phyloP scores from a whole-genome alignment of 1,139 yeast genomes.

The Geotrichum reessii region DNA sequence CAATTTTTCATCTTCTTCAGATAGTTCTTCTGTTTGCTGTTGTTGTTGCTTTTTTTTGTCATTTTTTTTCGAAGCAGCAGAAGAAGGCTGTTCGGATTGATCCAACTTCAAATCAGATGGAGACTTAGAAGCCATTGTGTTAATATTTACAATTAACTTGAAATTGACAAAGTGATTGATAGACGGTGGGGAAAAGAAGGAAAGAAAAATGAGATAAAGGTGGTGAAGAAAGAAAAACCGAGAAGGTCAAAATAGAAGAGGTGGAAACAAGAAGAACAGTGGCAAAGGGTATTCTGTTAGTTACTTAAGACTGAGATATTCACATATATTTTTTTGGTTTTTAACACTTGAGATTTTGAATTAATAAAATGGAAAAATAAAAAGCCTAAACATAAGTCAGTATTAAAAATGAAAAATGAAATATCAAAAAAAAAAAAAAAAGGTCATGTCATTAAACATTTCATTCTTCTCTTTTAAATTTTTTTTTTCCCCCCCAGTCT shows the following conservation, averaged over 20 bases:
- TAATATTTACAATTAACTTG: neutral
- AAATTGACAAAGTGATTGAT: neutral
- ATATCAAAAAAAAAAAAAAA: neutral
- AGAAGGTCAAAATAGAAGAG: neutral
- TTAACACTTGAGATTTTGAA: neutral
- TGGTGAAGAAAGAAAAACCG: neutral
- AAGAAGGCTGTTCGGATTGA: slow-evolving; percentile 8
- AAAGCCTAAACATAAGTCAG: neutral
- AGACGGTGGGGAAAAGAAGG: neutral
- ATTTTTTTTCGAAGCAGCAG: slow-evolving; percentile 21
- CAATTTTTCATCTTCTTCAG: slow-evolving; percentile 88
- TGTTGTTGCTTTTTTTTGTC: slow-evolving; percentile 43
- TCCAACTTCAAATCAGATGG: slow-evolving; percentile 13
- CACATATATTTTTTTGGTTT: neutral
- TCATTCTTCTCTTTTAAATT: neutral
- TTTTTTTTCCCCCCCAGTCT: neutral
- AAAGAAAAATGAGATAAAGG: neutral
- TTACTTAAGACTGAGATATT: slow-evolving; percentile 4
- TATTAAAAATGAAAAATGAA: neutral
- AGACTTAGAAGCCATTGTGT: slow-evolving; percentile 5
- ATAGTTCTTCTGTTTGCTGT: slow-evolving; percentile 66
- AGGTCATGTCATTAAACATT: neutral
- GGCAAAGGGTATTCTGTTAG: slow-evolving; percentile 6
- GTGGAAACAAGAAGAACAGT: slow-evolving; percentile 5
- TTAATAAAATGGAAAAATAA: neutral